Base-by-base conservation (phyloP, 192 early-diverging fungal genomes). In the Dimargaris verticillata region DNA sequence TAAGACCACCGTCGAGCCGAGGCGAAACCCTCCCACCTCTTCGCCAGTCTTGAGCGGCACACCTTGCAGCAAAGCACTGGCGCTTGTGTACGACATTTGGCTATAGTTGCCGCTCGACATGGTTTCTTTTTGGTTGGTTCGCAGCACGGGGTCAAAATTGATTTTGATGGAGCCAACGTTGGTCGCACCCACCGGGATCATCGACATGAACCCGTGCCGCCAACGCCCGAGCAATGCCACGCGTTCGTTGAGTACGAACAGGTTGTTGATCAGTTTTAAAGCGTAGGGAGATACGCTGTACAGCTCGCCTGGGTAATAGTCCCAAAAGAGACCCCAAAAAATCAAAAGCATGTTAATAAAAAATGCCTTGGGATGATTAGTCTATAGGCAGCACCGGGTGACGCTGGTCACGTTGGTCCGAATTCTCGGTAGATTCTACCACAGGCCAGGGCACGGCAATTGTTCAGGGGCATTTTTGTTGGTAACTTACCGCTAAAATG, bases 191-290 rank as follows among this genome's bases (percentile, higher is more conserved):
- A 99, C 94, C 0, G 94, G 89, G 38, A 91, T 84, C 90, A 95
- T 93, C 0, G 88, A 85, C 67, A 99, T 97, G 70, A 94, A 92
- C 18, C 93, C 94, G 67, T 93, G 76, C 53, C 76, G 74, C 96
- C 94, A 97, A 62, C 84, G 78, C 42, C 96, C 96, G 43, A 95
- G 60, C 61, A 99, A 68, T 0, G 87, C 89, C 7, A 99, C 92
- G 28, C 96, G 83, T 71, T 99, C 96, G 70, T 99, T 99, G 46
- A 97, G 72, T 17, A 91, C 89, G 75, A 99, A 99, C 61, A 99
- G 66, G 64, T 95, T 87, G 46, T 82, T 78, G 63, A 99, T 76
- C 46, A 82, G 72, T 33, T 78, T 80, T 5, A 89, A 88, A 69
- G 96, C 86, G 63, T 83, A 84, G 4, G 96, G 96, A 12, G 92